These are phyloP conservation scores for Hygrocybe coccinea DNA, from an alignment of 768 basidiomycete species.

Conservation along the genomic window DNA sequence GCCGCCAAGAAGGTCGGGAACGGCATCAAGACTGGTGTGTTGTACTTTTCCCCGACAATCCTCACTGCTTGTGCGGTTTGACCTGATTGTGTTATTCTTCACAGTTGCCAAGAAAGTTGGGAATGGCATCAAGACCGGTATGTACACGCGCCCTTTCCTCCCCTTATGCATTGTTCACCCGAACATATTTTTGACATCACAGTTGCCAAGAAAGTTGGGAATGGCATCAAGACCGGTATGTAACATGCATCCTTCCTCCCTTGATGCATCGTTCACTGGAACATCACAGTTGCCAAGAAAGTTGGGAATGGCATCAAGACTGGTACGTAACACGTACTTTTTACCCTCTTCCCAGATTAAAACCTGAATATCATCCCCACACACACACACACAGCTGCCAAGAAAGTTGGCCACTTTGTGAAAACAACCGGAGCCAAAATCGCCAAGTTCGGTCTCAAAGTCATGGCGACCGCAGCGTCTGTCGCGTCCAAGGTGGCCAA, in stretches of 20 bases:
- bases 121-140: not conserved
- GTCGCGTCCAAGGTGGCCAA: no score
- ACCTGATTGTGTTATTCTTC: not conserved
- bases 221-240: not conserved
- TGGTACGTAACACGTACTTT: not conserved
- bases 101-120: not conserved
- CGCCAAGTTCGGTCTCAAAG: no score
- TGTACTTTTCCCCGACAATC: no score
- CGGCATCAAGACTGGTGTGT: not conserved
- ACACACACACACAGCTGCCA: not conserved
- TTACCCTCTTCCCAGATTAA: not conserved
- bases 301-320: not conserved
- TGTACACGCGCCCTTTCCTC: not conserved
- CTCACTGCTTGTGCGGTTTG: no score
- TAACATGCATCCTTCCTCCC: no score
- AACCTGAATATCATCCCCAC: not conserved
- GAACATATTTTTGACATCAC: not conserved
- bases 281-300: not conserved
- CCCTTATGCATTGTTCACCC: not conserved
- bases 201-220: not conserved
- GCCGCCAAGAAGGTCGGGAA: not conserved
- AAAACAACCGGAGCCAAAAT: no score
- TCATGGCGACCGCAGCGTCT: no score
- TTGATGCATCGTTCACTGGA: not conserved
- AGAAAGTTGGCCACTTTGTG: no score